phyloP scores from a whole-genome alignment of 352 stramenopile genomes.

The Phytophthora niederhauseri region DNA sequence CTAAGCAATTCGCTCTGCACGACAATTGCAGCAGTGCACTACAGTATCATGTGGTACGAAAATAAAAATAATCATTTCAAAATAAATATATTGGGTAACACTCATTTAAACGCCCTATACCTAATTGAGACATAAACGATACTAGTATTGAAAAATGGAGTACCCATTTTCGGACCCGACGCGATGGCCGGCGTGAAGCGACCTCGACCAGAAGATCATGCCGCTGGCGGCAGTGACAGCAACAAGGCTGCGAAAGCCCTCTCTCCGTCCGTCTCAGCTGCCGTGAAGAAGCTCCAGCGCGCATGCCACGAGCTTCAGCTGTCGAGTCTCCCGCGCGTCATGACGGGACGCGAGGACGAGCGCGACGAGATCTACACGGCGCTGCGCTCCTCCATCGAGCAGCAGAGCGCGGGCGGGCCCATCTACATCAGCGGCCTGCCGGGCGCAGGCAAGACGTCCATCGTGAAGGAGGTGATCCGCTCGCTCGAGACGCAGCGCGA shows the following conservation, averaged over 20 bases:
- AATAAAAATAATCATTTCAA: too few relatives aligned
- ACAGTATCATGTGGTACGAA: too few relatives aligned
- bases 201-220: background rate
- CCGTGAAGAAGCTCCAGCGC: slow-evolving; percentile 49
- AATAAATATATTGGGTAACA: too few relatives aligned
- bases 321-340: slow-evolving; percentile 57
- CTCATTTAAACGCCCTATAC: too few relatives aligned
- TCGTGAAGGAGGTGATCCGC: slow-evolving; percentile 72
- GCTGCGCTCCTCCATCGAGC: slow-evolving; percentile 56
- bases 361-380: slow-evolving; percentile 61
- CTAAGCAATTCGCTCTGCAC: too few relatives aligned
- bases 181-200: background rate
- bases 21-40: too few relatives aligned
- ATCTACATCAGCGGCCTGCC: slow-evolving; percentile 80
- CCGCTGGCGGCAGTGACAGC: background rate
- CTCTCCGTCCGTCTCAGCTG: slow-evolving; percentile 23
- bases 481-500: slow-evolving; percentile 47
- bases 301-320: slow-evolving; percentile 68
- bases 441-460: slow-evolving; percentile 73
- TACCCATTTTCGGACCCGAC: too few relatives aligned
- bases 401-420: slow-evolving; percentile 51
- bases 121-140: too few relatives aligned
- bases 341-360: slow-evolving; percentile 69
- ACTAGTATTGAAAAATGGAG: too few relatives aligned
- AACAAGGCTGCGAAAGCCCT: background rate